Evolutionary conservation across 331 rosid genomes (phyloP), one percentile per base, ranked within the genome.

Genomic region (Telfairia occidentalis): DNA sequence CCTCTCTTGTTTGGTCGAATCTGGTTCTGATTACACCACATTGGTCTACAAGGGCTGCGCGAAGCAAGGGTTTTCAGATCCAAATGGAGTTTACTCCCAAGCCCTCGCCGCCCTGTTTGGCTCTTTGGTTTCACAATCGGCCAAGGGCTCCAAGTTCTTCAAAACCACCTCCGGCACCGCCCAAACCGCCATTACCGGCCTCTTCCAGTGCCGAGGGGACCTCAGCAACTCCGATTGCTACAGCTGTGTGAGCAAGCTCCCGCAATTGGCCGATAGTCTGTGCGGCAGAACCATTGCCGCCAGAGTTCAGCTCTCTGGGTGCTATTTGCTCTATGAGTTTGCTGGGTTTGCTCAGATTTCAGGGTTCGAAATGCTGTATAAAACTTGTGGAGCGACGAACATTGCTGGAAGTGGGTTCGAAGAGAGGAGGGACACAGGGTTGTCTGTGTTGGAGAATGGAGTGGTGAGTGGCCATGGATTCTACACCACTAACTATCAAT

Each of bases 21-120:
- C 95, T 79, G 85, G 92, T 30, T 37, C 92, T 19, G 97, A 88
- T 54, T 78, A 71, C 86, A 86, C 97, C 26, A 67, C 90, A 35
- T 72, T 95, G 16, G 85, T 95, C 61, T 95, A 90, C 91, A 95
- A 90, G 77, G 99, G 99, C 13, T 95, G 99, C 65, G 90, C 99
- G 21, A 90, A 90, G 81, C 89, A 92, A 37, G 42, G 89, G 0
- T 89, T 92, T 71, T 74, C 96, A 80, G 97, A 95, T 90, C 97
- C 96, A 83, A 82, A 82, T 32, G 97, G 97, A 37, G 85, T 83
- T 0, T 95, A 95, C 88, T 87, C 96, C 0, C 99, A 95, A 59
- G 64, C 96, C 6, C 96, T 95, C n/a, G 89, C 99, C 5, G 71
- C 97, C 7, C 89, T 95, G 1, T 86, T 90, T 45, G 89, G 90